These are phyloP conservation scores for Opeltia flavorubescens DNA, from an alignment of 495 filamentous ascomycete genomes.

Conservation along the genomic window DNA sequence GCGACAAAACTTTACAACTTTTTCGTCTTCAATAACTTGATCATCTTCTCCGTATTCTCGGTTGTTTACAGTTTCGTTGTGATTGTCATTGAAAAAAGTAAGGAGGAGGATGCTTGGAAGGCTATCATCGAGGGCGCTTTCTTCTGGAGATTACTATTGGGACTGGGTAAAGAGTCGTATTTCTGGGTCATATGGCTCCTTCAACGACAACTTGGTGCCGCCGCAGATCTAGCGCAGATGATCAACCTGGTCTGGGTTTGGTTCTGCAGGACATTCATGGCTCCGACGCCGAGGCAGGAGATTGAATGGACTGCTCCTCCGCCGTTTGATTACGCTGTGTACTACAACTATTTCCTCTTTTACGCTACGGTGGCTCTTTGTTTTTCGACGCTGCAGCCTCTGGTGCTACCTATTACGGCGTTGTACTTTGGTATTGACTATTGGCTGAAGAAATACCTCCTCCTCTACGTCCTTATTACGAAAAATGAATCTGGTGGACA, in stretches of 20 bases:
- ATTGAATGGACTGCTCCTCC: slow-evolving; percentile 91
- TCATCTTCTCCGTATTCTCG: slow-evolving; percentile 84
- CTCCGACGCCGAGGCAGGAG: slow-evolving; percentile 79
- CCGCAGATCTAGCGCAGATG: slow-evolving; percentile 77
- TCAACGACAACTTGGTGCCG: slow-evolving; percentile 82
- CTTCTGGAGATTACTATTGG: slow-evolving; percentile 44
- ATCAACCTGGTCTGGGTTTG: slow-evolving; percentile 68
- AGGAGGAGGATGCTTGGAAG: slow-evolving; percentile 45
- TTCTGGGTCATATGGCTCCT: slow-evolving; percentile 93
- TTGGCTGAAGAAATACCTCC: slow-evolving; percentile 85
- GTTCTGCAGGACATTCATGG: slow-evolving; percentile 67
- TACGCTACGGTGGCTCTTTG: slow-evolving; percentile 81
- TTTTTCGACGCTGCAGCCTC: slow-evolving; percentile 75
- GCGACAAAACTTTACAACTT: slow-evolving; percentile 84
- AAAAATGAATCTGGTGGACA: slow-evolving; percentile 93
- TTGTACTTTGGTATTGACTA: slow-evolving; percentile 82
- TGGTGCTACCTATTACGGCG: slow-evolving; percentile 79
- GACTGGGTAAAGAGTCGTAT: slow-evolving; percentile 63
- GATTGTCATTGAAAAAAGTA: slow-evolving; percentile 40
- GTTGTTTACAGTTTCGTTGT: slow-evolving; percentile 60
- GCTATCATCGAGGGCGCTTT: slow-evolving; percentile 50
- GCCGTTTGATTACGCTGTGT: slow-evolving; percentile 85
- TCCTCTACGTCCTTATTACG: slow-evolving; percentile 89
- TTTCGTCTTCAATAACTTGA: slow-evolving; percentile 93
- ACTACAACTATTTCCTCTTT: slow-evolving; percentile 93